Conservation (phyloP, 1,284 basidiomycete species). For the Boletus semigastroideus region DNA sequence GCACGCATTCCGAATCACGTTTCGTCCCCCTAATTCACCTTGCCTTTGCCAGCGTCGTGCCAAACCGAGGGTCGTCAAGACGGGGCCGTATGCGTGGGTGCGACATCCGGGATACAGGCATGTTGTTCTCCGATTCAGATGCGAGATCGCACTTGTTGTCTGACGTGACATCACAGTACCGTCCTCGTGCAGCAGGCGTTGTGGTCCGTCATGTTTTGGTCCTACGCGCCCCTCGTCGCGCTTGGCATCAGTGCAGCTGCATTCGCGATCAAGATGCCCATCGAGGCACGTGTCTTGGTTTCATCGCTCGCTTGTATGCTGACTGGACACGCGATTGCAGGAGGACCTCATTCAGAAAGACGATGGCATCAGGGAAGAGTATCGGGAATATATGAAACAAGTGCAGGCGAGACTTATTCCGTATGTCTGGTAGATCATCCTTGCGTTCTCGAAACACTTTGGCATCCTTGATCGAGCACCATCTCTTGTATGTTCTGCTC, state of each 20-base stretch:
- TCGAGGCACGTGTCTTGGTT: slow-evolving; percentile 24
- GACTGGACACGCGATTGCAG: slow-evolving; percentile 4
- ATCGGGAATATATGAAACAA: slow-evolving; percentile 31
- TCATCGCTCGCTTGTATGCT: not conserved
- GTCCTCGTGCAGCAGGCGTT: slow-evolving; percentile 23
- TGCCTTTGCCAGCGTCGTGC: slow-evolving; percentile 29
- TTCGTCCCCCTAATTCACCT: not conserved
- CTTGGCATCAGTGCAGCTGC: slow-evolving; percentile 21
- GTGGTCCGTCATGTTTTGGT: slow-evolving; percentile 34
- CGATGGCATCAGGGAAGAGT: slow-evolving; percentile 20
- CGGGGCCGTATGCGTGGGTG: slow-evolving; percentile 33
- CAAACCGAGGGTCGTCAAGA: slow-evolving; percentile 30
- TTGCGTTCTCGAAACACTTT: too few relatives aligned
- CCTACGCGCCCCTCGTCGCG: slow-evolving; percentile 28
- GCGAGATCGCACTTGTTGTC: not conserved
- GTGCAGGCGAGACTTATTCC: slow-evolving; percentile 35
- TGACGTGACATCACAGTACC: slow-evolving; percentile 13
- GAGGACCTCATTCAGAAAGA: slow-evolving; percentile 20
- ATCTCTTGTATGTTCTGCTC: too few relatives aligned
- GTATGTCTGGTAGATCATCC: slow-evolving; percentile 30
- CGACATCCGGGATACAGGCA: slow-evolving; percentile 33
- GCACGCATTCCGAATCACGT: too few relatives aligned
- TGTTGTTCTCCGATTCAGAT: not conserved
- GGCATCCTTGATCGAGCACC: too few relatives aligned
- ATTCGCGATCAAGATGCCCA: slow-evolving; percentile 33